Base-by-base conservation (phyloP, 139 green algal genomes). In the Spirogloea muscicola region DNA sequence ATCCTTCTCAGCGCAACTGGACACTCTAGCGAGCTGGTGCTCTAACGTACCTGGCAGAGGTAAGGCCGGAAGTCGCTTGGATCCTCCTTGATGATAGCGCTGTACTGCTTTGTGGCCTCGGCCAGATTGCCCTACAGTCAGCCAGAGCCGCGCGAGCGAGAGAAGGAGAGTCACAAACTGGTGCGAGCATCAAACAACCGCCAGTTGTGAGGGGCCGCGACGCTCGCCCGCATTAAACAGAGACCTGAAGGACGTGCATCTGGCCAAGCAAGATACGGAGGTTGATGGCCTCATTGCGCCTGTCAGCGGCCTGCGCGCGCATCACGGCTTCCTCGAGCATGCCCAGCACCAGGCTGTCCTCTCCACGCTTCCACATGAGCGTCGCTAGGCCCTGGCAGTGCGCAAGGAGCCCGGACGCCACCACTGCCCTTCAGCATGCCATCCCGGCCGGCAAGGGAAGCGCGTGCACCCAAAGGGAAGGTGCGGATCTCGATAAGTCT, bases 331-430 rank as follows among this genome's bases (percentile, higher is more conserved):
- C 62, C 62, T 71, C 62, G 29, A 71, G 29, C 62, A 71, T 71
- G 3, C 62, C 62, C 62, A 71, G 38, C 62, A 71, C 62, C 42
- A 71, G 62, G 36, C 62, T 71, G 44, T 71, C 62, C 62, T 71
- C 62, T 27, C 62, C 62, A 18, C n/a, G 25, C 36, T 31, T 65
- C 44, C 25, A 9, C 62, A 71, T 71, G 29, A 71, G 29, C 1
- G 25, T 59, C 5, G 29, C 61, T 3, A 71, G 2, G 61, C 61
- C 61, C 61, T 71, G 61, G 58, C 5, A 10, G 0, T 6, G 1
- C 46, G 21, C n/a, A n/a, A n/a, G n/a, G 46, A 55, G 46, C 46
- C n/a, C 21, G 46, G n/a, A 21, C n/a, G 21, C 46, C 21, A 55
- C 46, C 46, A 21, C 46, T 55, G 21, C 46, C 43, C 43, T 13